Conservation (phyloP, 352 stramenopile genomes). For the Thalassiosira pacifica region DNA sequence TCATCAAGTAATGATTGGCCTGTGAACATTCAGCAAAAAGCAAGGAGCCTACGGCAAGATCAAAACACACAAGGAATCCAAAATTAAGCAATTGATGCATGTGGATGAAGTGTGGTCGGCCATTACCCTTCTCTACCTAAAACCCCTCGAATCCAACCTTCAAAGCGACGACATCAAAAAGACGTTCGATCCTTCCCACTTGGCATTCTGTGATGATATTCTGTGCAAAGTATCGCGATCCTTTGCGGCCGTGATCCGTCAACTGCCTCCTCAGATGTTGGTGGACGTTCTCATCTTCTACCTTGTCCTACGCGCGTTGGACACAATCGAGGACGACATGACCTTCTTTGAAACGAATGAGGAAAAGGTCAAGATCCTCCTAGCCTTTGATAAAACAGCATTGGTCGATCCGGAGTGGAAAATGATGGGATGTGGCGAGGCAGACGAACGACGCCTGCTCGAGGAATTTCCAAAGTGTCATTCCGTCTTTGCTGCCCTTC, state of each 20-base stretch:
- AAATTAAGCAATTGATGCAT: conserved; percentile 86
- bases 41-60: conserved; percentile 93
- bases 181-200: conserved; percentile 75
- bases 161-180: conserved; percentile 82
- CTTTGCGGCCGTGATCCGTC: no score
- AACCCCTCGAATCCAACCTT: conserved; percentile 86
- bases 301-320: conserved; percentile 90
- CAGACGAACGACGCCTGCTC: conserved; percentile 88
- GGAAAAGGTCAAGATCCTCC: conserved; percentile 87
- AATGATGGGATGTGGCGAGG: conserved; percentile 89
- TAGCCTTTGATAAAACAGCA: conserved; percentile 87
- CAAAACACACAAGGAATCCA: conserved; percentile 89
- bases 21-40: conserved; percentile 83
- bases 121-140: conserved; percentile 86
- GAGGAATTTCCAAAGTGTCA: conserved; percentile 89
- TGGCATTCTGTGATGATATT: conserved; percentile 90
- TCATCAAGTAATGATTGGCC: neutral
- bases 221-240: conserved; percentile 89
- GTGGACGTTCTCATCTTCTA: conserved; percentile 93
- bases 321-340: conserved; percentile 95
- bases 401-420: conserved; percentile 86
- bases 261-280: no score
- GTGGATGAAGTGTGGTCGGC: conserved; percentile 88
- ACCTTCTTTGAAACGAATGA: conserved; percentile 84
- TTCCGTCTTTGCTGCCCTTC: conserved; percentile 78